Evolutionary conservation across 768 basidiomycete genomes (phyloP).

Genomic region (Lactarius psammicola): DNA sequence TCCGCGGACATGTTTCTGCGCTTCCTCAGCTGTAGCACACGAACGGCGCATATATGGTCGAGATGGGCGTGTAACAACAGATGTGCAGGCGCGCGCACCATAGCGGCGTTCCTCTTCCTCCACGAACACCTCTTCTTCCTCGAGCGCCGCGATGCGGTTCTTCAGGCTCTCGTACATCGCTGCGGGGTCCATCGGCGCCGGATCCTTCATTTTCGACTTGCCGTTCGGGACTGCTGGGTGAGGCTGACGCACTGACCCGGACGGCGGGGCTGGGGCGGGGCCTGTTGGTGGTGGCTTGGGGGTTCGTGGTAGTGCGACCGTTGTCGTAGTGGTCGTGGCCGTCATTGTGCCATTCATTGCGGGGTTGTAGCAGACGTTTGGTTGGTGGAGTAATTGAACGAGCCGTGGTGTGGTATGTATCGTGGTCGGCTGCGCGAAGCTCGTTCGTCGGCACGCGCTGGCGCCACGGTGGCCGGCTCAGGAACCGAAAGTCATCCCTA

Average conservation of each 20-base stretch:
- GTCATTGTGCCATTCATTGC: constrained; percentile 21
- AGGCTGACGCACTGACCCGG: constrained; percentile 51
- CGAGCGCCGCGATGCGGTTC: constrained; percentile 84
- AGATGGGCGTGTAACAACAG: constrained; percentile 10
- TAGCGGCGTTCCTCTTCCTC: constrained; percentile 83
- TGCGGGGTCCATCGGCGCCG: constrained; percentile 70
- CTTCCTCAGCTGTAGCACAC: constrained; percentile 68
- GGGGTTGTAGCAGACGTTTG: not conserved
- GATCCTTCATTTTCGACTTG: constrained; percentile 67
- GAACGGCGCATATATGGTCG: constrained; percentile 19
- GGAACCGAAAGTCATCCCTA: not conserved
- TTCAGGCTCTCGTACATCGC: constrained; percentile 87
- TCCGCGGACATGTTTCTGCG: constrained; percentile 80
- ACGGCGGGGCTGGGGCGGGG: constrained; percentile 32
- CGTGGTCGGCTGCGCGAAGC: constrained; percentile 11
- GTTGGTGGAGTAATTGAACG: not conserved
- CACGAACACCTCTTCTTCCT: constrained; percentile 82
- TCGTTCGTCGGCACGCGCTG: constrained; percentile 16
- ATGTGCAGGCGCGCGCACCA: constrained; percentile 46
- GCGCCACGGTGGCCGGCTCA: constrained; percentile 6
- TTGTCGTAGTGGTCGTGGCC: constrained; percentile 12
- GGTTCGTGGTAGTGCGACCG: constrained; percentile 12
- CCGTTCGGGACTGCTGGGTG: constrained; percentile 31
- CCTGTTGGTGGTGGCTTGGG: constrained; percentile 36
- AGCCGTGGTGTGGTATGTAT: not conserved